Base-by-base conservation (phyloP, 768 basidiomycete species). In the Nevesoporus exiguus region DNA sequence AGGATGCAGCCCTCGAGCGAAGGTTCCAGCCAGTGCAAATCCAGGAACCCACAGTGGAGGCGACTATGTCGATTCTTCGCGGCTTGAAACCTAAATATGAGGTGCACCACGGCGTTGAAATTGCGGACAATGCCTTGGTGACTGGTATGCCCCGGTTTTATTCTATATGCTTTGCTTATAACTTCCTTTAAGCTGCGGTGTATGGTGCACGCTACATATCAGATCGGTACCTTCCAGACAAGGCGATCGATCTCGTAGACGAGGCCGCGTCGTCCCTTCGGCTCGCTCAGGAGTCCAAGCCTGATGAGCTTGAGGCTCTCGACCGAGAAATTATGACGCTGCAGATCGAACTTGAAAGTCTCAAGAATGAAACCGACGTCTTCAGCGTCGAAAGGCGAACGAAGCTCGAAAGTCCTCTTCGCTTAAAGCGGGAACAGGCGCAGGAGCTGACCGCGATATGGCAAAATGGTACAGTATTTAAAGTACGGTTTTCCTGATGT, bases 61-160 rank as follows among this genome's bases (percentile, higher is more conserved):
- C 85, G 1, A 91, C 90, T 0, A 89, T 90, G 22, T 87, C 88
- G 1, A 97, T 97, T 53, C 78, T 96, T 0, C 86, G 92, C 19
- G 93, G 93, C 8, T 75, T 95, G 31, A 93, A 93, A 65, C 67
- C 87, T 0, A 77, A 84, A 39, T 94, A 95, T 61, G 93, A 96
- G 61, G 90, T 93, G 1, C 93, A 97, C 63, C 93, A 95, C 57
- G 93, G 93, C 29, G 93, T 97, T 2, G 90, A 91, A 64, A 94
- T 97, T 52, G 84, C 90, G 1, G 93, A 97, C 63, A 79, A 80
- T 14, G 91, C 93, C 3, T 76, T 97, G 4, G 93, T 97, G 13
- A 95, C 92, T 5, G 86, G 87, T 85, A 48, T 14, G 76, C 66
- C 15, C 49, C 41, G 27, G 30, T 30, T 37, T 14, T 0, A 21